Base-by-base conservation (phyloP, 257 asterid species). In the Sherardia arvensis region DNA sequence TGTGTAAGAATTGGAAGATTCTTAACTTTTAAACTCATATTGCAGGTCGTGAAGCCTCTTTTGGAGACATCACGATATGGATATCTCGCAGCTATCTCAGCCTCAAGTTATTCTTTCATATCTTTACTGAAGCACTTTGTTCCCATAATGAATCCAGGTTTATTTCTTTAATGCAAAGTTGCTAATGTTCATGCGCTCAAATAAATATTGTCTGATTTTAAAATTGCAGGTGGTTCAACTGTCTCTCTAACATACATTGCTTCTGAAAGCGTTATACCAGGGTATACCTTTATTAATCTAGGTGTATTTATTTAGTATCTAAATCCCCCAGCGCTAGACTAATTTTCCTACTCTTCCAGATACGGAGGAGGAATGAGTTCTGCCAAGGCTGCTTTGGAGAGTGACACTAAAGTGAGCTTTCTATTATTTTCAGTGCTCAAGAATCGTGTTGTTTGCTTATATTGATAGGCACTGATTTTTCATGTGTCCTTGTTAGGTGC, bases 281-380 rank as follows among this genome's bases (percentile, higher is more conserved):
- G 99, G 97, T 92, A 85, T 48, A 29, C 29, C 26, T 69, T 53
- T 18, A 22, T 22, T 61, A 28, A 30, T 25, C 53, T 48, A 21
- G 36, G 22, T 45, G 12, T 56, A 30, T 48, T 28, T 56, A 30
- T 48, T 28, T 59, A 74, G 12, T 56, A 36, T 48, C 36, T 63
- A 73, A 48, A 48, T 59, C 17, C 11, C 32, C 29, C 22, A 17
- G 1, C 38, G 40, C 11, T 40, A 17, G 17, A 53, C 53, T 45
- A 68, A 55, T 56, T 55, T 54, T 65, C 17, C 69, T 59, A 56
- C 59, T 54, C 30, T 60, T 66, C 72, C 85, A 92, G 97, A 67
- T 92, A 89, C 61, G 98, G 98, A 40, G 98, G 96, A 20, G 96
- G 98, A 28, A 91, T 91, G 98, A 88, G 96, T 77, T 88, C 98